These are phyloP conservation scores for Cucurbita ficifolia DNA, from an alignment of 306 rosid species.

Conservation along the genomic window DNA sequence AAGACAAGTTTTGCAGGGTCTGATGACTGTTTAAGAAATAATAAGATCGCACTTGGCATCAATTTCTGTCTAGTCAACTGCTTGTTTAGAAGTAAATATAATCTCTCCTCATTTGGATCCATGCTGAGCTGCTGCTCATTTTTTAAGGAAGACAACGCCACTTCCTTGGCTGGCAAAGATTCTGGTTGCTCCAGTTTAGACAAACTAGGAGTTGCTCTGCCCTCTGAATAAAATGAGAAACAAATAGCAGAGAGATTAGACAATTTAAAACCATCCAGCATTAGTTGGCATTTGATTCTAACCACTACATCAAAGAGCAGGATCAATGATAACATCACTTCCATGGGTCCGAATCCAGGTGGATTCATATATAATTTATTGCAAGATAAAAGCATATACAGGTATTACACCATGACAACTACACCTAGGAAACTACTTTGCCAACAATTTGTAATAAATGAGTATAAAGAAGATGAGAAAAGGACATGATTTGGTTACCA, in stretches of 20 bases:
- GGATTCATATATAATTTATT: not conserved
- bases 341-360: too few relatives aligned
- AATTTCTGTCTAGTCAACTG: constrained; percentile 9
- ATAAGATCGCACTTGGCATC: constrained; percentile 9
- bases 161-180: not conserved
- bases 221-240: constrained; percentile 4
- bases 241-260: not conserved
- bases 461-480: not conserved
- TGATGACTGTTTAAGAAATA: constrained; percentile 15
- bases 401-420: not conserved
- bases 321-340: not conserved
- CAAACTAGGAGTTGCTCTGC: not conserved
- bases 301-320: not conserved
- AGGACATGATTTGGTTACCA: constrained; percentile 19
- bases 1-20: constrained; percentile 42
- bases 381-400: not conserved
- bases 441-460: not conserved
- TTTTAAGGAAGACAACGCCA: constrained; percentile 3
- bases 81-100: constrained; percentile 7
- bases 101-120: constrained; percentile 8
- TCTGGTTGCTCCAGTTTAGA: constrained; percentile 9
- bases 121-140: constrained; percentile 13
- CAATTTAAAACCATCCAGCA: not conserved
- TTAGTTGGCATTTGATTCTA: not conserved
- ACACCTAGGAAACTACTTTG: not conserved